A percentile compares a stretch with the other conserved stretches of the same genome.
These are phyloP conservation scores for Populus hybrid DNA, from an alignment of 441 rosid species.

Conservation along the genomic window DNA sequence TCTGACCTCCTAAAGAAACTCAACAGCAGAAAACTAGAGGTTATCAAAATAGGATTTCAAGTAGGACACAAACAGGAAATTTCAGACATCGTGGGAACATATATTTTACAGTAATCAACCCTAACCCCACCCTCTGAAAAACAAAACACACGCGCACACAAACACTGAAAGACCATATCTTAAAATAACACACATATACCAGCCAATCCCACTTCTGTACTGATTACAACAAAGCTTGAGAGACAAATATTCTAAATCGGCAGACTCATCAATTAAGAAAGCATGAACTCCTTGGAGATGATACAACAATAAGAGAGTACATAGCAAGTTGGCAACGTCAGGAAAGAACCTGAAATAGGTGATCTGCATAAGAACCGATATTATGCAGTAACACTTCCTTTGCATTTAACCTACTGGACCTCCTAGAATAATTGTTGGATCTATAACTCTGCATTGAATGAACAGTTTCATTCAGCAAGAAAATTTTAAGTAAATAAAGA, in stretches of 20 bases:
- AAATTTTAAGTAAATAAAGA: background rate
- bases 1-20: background rate
- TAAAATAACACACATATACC: background rate
- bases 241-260: too few relatives aligned
- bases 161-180: background rate
- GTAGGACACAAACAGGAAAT: background rate
- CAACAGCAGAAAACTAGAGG: background rate
- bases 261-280: background rate
- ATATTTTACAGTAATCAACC: background rate
- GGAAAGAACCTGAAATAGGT: conserved; percentile 57
- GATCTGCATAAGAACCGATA: conserved; percentile 52
- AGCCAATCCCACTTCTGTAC: too few relatives aligned
- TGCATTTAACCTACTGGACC: conserved; percentile 46
- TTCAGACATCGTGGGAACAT: background rate
- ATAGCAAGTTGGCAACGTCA: conserved; percentile 4
- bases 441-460: conserved; percentile 33
- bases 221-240: too few relatives aligned
- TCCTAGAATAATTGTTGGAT: conserved; percentile 36
- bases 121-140: background rate
- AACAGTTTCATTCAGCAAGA: conserved; percentile 27
- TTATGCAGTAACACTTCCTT: conserved; percentile 56
- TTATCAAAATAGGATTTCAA: background rate
- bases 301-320: background rate
- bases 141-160: background rate
- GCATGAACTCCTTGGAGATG: background rate